Evolutionary conservation across 1,139 yeast species (phyloP).

Genomic region (Blastobotrys persicus): DNA sequence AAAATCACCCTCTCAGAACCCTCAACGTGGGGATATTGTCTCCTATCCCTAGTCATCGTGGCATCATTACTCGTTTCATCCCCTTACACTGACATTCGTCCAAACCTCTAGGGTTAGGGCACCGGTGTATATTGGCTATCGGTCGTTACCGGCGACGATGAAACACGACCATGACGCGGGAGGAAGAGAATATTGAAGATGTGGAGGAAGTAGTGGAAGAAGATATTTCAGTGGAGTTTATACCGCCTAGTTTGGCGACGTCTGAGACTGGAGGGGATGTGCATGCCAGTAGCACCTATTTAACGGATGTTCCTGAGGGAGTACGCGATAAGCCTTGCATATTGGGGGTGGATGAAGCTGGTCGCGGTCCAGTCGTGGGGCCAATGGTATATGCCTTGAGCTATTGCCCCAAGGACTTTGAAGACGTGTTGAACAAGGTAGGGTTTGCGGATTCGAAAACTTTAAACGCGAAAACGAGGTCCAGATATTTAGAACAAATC

Average conservation of each 20-base stretch:
- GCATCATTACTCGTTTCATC: neutral
- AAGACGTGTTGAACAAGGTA: constrained; percentile 53
- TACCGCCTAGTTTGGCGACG: constrained; percentile 33
- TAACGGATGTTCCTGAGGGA: constrained; percentile 37
- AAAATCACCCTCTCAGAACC: neutral
- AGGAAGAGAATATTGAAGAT: neutral
- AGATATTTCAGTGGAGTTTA: constrained; percentile 19
- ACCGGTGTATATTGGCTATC: too few species aligned
- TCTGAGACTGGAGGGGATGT: constrained; percentile 15
- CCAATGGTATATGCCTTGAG: constrained; percentile 96
- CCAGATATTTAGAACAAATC: constrained; percentile 56
- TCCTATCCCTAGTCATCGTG: neutral
- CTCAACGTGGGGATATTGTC: neutral
- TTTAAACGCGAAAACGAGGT: constrained; percentile 68
- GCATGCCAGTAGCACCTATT: constrained; percentile 37
- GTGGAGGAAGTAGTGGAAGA: constrained; percentile 10
- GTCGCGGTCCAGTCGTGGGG: constrained; percentile 92
- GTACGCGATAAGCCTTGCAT: constrained; percentile 42
- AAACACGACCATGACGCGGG: neutral
- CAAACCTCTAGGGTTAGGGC: too few species aligned
- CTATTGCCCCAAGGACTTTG: constrained; percentile 61
- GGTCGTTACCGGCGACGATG: too few species aligned
- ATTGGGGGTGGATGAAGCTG: constrained; percentile 96
- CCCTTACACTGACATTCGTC: too few species aligned
- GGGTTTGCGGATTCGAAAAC: constrained; percentile 95